phyloP scores from a whole-genome alignment of 768 basidiomycete species.

The Tylopilus vinaceipallidus region DNA sequence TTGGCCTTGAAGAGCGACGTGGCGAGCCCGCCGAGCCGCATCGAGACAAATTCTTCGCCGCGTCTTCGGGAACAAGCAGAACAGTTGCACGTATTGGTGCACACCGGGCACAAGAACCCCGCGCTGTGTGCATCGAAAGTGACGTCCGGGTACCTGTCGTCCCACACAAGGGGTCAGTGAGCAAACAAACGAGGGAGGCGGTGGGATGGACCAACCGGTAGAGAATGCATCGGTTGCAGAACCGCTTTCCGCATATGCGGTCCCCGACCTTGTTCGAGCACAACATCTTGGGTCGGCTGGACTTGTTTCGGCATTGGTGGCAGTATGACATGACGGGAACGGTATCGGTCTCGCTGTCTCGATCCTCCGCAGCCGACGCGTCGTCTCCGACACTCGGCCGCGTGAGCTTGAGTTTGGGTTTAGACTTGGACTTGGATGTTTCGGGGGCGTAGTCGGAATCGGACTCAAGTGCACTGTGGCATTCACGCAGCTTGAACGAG shows the following conservation, averaged over 20 bases:
- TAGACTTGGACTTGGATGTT: not conserved
- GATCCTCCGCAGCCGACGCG: not conserved
- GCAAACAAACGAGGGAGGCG: not conserved
- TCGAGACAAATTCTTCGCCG: slow-evolving; percentile 45
- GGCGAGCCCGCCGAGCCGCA: slow-evolving; percentile 25
- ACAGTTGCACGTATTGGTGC: slow-evolving; percentile 48
- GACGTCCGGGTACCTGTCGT: slow-evolving; percentile 38
- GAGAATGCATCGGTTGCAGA: slow-evolving; percentile 35
- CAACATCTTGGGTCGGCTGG: slow-evolving; percentile 33
- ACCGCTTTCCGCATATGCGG: slow-evolving; percentile 31
- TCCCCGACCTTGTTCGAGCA: slow-evolving; percentile 26
- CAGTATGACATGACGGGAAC: slow-evolving; percentile 22
- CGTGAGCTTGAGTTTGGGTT: not conserved
- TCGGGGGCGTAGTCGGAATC: slow-evolving; percentile 17
- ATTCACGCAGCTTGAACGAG: slow-evolving; percentile 19
- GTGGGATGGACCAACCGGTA: slow-evolving; percentile 27
- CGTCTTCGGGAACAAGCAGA: slow-evolving; percentile 42
- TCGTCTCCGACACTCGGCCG: not conserved
- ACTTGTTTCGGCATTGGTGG: slow-evolving; percentile 37
- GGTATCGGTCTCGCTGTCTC: not conserved
- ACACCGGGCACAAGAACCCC: slow-evolving; percentile 44
- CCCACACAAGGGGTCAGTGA: not conserved
- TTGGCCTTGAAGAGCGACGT: slow-evolving; percentile 20
- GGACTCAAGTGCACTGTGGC: slow-evolving; percentile 1
- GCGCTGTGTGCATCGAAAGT: slow-evolving; percentile 32